A percentile compares a stretch with the other conserved stretches of the same genome.
phyloP scores from a whole-genome alignment of 495 filamentous ascomycete genomes.

The Haplographium delicatum region DNA sequence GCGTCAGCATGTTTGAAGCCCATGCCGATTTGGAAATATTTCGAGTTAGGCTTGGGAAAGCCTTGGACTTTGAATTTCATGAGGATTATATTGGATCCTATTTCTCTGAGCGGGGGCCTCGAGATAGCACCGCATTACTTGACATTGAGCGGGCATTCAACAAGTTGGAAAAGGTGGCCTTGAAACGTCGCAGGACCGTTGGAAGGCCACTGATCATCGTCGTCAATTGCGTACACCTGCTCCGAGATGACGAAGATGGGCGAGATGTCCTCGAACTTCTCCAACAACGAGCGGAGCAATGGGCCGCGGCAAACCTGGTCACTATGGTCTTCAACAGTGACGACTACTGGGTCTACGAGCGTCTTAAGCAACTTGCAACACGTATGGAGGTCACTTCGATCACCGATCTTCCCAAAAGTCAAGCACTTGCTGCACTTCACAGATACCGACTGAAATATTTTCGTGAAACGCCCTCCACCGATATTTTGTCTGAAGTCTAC shows the following conservation, averaged over 20 bases:
- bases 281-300: conserved; percentile 91
- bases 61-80: conserved; percentile 87
- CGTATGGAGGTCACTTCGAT: conserved; percentile 88
- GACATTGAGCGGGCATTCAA: conserved; percentile 97
- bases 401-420: conserved; percentile 67
- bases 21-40: conserved; percentile 95
- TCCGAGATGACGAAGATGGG: conserved; percentile 86
- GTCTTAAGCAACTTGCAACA: conserved; percentile 82
- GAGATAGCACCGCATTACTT: conserved; percentile 83
- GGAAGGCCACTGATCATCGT: conserved; percentile 76
- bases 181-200: conserved; percentile 53
- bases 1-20: conserved; percentile 89
- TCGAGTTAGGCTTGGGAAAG: conserved; percentile 83
- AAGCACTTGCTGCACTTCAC: conserved; percentile 68
- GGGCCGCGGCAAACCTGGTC: conserved; percentile 84
- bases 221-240: conserved; percentile 84
- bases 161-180: conserved; percentile 92
- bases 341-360: conserved; percentile 97
- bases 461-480: conserved; percentile 45
- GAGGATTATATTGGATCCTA: conserved; percentile 90
- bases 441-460: conserved; percentile 72
- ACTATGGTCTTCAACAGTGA: conserved; percentile 91
- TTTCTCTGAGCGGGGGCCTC: conserved; percentile 88
- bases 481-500: conserved; percentile 71
- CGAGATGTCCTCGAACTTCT: conserved; percentile 88